A percentile compares a stretch with the other conserved stretches of the same genome.
Conservation (phyloP, 129 eudicot genomes). For the Ambrosia trifida region DNA sequence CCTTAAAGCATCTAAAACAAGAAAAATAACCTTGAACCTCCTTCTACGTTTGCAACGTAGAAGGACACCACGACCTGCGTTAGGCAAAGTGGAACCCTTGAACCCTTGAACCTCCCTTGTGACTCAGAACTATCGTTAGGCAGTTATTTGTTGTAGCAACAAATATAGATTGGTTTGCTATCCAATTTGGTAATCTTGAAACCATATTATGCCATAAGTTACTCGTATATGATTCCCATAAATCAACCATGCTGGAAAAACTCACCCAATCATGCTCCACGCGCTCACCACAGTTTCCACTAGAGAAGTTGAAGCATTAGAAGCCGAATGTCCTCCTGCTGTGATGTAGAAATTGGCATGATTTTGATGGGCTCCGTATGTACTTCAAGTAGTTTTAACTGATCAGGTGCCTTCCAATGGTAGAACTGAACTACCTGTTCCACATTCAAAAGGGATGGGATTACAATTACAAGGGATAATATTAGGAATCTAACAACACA, state of each 20-base stretch:
- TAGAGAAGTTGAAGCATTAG: slow-evolving; percentile 24
- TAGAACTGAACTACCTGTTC: slow-evolving; percentile 79
- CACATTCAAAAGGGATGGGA: slow-evolving; percentile 11
- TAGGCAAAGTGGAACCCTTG: too few species aligned
- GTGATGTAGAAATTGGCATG: slow-evolving; percentile 43
- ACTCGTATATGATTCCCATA: slow-evolving; percentile 67
- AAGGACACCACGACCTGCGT: too few species aligned
- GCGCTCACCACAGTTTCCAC: slow-evolving; percentile 10
- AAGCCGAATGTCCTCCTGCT: neutral
- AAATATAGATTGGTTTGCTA: slow-evolving; percentile 48
- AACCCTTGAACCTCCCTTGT: too few species aligned
- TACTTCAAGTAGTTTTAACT: slow-evolving; percentile 28
- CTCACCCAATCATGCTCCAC: slow-evolving; percentile 41
- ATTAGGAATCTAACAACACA: neutral
- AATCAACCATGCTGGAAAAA: slow-evolving; percentile 47
- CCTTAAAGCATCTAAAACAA: too few species aligned
- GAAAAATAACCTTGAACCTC: too few species aligned
- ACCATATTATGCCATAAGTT: slow-evolving; percentile 49
- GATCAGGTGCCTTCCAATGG: slow-evolving; percentile 54
- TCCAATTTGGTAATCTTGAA: slow-evolving; percentile 64
- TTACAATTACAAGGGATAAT: neutral
- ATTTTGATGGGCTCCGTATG: slow-evolving; percentile 21
- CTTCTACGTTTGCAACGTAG: too few species aligned
- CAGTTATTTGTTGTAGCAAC: too few species aligned
- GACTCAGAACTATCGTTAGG: too few species aligned